phyloP scores from a whole-genome alignment of 148 eudicot species.

The Silene uniflora region DNA sequence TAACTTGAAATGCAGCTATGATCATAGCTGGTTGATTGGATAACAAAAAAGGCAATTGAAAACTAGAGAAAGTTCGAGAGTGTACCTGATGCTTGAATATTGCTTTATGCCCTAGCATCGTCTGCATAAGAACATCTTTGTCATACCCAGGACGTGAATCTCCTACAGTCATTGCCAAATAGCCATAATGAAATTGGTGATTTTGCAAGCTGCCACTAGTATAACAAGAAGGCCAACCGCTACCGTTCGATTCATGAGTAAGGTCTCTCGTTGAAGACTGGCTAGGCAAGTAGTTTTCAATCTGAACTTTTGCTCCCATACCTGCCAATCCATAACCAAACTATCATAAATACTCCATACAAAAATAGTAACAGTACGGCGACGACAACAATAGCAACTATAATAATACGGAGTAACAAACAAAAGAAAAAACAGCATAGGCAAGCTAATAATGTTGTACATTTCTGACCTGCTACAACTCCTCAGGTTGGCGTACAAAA shows the following conservation, averaged over 20 bases:
- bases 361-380: too few relatives aligned
- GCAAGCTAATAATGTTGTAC: too few relatives aligned
- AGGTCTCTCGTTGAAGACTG: slow-evolving; percentile 70
- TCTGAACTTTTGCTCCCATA: slow-evolving; percentile 79
- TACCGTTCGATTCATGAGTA: slow-evolving; percentile 56
- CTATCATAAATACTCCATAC: background rate
- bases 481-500: too few relatives aligned
- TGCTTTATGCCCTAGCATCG: slow-evolving; percentile 82
- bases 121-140: slow-evolving; percentile 69
- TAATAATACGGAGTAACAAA: too few relatives aligned
- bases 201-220: slow-evolving; percentile 50
- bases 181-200: slow-evolving; percentile 50
- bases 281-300: slow-evolving; percentile 55
- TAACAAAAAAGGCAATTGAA: too few relatives aligned
- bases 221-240: slow-evolving; percentile 62
- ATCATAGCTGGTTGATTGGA: too few relatives aligned
- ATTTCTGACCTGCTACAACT: too few relatives aligned
- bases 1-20: too few relatives aligned
- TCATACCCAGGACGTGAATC: slow-evolving; percentile 50
- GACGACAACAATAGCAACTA: too few relatives aligned
- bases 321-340: slow-evolving; percentile 38
- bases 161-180: slow-evolving; percentile 33
- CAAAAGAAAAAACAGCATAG: too few relatives aligned
- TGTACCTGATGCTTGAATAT: slow-evolving; percentile 75
- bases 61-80: background rate